Base-by-base conservation (phyloP, 1,284 basidiomycete genomes). In the Ganoderma leucocontextum region DNA sequence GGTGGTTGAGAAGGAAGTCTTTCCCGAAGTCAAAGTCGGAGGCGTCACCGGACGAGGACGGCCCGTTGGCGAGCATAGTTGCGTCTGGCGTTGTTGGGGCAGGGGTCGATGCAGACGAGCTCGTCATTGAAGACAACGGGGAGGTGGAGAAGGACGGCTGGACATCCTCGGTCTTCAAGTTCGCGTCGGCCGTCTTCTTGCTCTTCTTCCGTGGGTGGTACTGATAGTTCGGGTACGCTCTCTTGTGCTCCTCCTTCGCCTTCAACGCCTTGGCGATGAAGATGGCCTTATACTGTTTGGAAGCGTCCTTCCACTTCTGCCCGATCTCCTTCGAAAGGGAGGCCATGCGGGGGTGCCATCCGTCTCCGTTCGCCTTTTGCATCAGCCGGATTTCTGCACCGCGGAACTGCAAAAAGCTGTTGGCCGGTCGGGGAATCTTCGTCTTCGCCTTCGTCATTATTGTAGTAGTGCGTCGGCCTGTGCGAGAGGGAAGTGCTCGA, bases 151-250 rank as follows among this genome's bases (percentile, higher is more conserved):
- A 25, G 25, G 22, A 44, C 4, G 60, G 29, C 12, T 19, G 5
- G 41, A 10, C 25, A 13, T 13, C n/a, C 19, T 25, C 35, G 4
- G 35, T 15, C 44, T 62, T 47, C n/a, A n/a, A n/a, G n/a, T n/a
- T n/a, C 42, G 7, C 42, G 17, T 4, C 0, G 71, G 52, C 75
- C 81, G 83, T n/a, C 67, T 59, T 74, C 74, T 70, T 80, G 77
- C 87, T 88, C 75, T 86, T 87, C 82, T 90, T 91, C 41, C 80
- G 86, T 0, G 91, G 91, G 41, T 83, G 82, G 84, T 91, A 92
- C 39, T 86, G 86, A 74, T 92, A 93, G 69, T 89, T 84, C 0
- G 91, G 91, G 76, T 91, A 89, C 67, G 78, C 81, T 39, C 79
- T 78, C 68, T 88, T 85, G 78, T 92, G 91, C 44, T 87, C 85